phyloP scores from a whole-genome alignment of 108 stramenopile species.

The Nannochloropsis granulata region DNA sequence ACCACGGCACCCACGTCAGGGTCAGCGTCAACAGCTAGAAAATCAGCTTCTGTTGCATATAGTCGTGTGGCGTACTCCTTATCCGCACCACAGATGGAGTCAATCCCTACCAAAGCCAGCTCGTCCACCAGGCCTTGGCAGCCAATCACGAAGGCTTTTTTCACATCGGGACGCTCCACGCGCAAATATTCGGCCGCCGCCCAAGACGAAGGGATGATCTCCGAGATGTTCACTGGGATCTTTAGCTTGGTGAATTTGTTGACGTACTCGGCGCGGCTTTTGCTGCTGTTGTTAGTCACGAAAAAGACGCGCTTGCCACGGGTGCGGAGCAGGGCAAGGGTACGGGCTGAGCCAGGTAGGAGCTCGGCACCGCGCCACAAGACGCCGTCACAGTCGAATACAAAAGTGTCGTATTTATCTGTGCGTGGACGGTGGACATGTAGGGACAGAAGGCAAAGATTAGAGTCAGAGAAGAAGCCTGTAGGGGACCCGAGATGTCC shows the following conservation, averaged over 20 bases:
- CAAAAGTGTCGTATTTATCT: constrained; percentile 13
- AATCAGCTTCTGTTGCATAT: constrained; percentile 38
- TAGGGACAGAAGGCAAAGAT: too few species aligned
- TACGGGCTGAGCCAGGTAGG: constrained; percentile 46
- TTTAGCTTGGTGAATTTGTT: constrained; percentile 44
- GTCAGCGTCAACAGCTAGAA: constrained; percentile 17
- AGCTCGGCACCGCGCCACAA: constrained; percentile 52
- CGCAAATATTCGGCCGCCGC: constrained; percentile 46
- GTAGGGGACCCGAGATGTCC: not conserved
- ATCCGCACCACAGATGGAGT: constrained; percentile 28
- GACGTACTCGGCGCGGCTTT: constrained; percentile 45
- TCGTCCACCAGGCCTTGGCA: constrained; percentile 52
- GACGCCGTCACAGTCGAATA: constrained; percentile 75
- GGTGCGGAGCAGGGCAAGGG: constrained; percentile 35
- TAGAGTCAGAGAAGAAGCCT: not conserved
- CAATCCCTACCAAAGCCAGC: constrained; percentile 41
- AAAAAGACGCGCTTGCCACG: constrained; percentile 53
- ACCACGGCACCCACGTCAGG: constrained; percentile 51
- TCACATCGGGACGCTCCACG: constrained; percentile 17
- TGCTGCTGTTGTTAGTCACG: constrained; percentile 62
- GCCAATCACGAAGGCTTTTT: constrained; percentile 41
- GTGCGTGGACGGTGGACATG: not conserved
- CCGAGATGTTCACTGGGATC: constrained; percentile 37
- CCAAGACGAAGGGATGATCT: constrained; percentile 56
- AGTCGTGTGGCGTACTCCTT: constrained; percentile 47